phyloP scores from a whole-genome alignment of 768 basidiomycete species.

The Termitomyces sp. region DNA sequence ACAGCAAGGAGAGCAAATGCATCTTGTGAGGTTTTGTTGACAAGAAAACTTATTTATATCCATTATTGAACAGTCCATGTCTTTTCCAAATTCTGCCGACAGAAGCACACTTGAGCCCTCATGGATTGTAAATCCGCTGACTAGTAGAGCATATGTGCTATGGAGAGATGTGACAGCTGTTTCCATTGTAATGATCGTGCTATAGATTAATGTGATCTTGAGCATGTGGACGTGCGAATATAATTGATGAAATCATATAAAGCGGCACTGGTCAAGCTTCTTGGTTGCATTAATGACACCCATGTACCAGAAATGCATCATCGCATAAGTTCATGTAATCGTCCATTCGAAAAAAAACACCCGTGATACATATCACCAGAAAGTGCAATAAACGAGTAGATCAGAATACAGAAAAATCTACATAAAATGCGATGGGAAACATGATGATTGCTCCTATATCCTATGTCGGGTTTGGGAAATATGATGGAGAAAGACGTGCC shows the following conservation, averaged over 20 bases:
- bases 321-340: too few relatives aligned
- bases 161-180: not conserved
- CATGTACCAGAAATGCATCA: not conserved
- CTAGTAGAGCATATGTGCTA: not conserved
- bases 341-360: too few relatives aligned
- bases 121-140: not conserved
- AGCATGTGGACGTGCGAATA: not conserved
- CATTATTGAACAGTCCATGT: not conserved
- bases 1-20: not conserved
- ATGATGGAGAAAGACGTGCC: not conserved
- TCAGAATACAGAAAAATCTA: too few relatives aligned
- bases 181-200: not conserved
- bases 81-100: not conserved
- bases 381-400: too few relatives aligned
- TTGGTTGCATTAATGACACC: not conserved
- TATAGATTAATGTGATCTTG: not conserved
- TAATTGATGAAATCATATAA: too few relatives aligned
- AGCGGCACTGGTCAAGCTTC: not conserved
- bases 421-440: conserved; percentile 7
- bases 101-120: not conserved
- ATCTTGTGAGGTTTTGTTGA: not conserved
- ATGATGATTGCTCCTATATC: too few relatives aligned
- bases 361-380: too few relatives aligned
- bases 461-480: too few relatives aligned
- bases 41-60: not conserved